These are phyloP conservation scores for Phellopilus nigrolimitatus DNA, from an alignment of 1,284 basidiomycete genomes.

Conservation along the genomic window DNA sequence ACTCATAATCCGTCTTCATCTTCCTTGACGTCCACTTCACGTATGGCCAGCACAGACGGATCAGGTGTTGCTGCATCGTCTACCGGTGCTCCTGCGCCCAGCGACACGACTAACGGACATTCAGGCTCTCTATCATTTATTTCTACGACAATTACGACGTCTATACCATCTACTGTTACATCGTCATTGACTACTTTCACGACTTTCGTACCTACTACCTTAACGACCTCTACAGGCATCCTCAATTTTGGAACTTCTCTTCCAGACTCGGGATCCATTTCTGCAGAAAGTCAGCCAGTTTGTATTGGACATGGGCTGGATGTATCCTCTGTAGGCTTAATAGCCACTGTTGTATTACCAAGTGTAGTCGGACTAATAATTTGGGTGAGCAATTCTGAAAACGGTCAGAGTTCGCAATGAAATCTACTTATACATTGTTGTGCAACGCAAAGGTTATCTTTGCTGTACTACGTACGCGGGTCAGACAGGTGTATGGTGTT, in stretches of 20 bases:
- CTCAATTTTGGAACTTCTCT: constrained; percentile 41
- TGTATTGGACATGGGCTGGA: constrained; percentile 66
- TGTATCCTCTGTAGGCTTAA: constrained; percentile 54
- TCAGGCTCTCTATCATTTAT: constrained; percentile 7
- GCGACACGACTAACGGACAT: not conserved
- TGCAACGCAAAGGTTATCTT: constrained; percentile 49
- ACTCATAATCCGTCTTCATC: not conserved
- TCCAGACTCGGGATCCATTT: constrained; percentile 33
- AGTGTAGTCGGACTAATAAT: constrained; percentile 53
- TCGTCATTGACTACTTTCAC: constrained; percentile 19
- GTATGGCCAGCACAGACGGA: constrained; percentile 1
- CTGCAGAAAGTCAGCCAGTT: constrained; percentile 35
- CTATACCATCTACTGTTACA: constrained; percentile 17
- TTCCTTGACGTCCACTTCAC: not conserved
- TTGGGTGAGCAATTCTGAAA: constrained; percentile 48
- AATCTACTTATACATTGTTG: not conserved
- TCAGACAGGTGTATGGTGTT: constrained; percentile 63
- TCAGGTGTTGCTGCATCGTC: not conserved
- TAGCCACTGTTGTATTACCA: constrained; percentile 53
- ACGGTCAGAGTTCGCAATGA: not conserved
- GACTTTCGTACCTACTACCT: constrained; percentile 31
- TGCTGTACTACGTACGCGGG: constrained; percentile 59
- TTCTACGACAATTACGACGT: constrained; percentile 14
- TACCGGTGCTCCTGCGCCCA: not conserved
- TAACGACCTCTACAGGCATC: constrained; percentile 29